Conservation (phyloP, 169 alveolate species). For the Cryptosporidium canis region DNA sequence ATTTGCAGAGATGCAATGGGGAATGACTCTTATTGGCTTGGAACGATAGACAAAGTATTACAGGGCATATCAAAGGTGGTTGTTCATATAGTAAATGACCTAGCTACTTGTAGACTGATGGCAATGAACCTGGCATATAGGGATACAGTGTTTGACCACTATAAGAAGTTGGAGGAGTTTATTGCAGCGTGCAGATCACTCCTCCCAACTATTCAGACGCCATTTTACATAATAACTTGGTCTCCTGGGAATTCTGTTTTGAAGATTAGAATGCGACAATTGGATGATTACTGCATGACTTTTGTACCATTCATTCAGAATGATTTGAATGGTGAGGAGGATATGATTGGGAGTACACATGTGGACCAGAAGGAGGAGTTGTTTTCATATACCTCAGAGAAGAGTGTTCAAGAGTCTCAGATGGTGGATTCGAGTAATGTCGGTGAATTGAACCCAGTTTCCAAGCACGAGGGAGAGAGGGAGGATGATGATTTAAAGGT, state of each 20-base stretch:
- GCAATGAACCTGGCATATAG: constrained; percentile 68
- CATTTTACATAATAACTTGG: constrained; percentile 68
- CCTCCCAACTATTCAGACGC: constrained; percentile 59
- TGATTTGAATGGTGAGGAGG: background rate
- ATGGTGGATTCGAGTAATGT: background rate
- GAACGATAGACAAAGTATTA: constrained; percentile 81
- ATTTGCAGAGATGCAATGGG: constrained; percentile 81
- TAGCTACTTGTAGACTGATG: constrained; percentile 62
- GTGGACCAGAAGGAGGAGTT: background rate
- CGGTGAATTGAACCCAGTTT: background rate
- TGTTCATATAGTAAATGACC: constrained; percentile 64
- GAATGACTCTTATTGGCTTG: constrained; percentile 80
- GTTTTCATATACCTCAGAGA: background rate
- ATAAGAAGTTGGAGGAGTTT: constrained; percentile 62
- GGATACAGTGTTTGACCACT: constrained; percentile 64
- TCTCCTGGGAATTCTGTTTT: constrained; percentile 40
- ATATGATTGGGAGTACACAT: background rate
- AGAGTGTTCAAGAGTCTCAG: background rate
- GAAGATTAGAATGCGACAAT: constrained; percentile 59
- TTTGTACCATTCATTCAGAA: constrained; percentile 51
- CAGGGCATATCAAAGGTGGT: constrained; percentile 67
- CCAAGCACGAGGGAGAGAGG: background rate
- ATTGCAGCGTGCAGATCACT: constrained; percentile 63
- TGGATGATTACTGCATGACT: constrained; percentile 46
- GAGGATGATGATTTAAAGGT: background rate